A percentile compares a stretch with the other conserved stretches of the same genome.
phyloP scores from a whole-genome alignment of 2,329 filamentous ascomycete genomes.

The Alternaria brassicae region DNA sequence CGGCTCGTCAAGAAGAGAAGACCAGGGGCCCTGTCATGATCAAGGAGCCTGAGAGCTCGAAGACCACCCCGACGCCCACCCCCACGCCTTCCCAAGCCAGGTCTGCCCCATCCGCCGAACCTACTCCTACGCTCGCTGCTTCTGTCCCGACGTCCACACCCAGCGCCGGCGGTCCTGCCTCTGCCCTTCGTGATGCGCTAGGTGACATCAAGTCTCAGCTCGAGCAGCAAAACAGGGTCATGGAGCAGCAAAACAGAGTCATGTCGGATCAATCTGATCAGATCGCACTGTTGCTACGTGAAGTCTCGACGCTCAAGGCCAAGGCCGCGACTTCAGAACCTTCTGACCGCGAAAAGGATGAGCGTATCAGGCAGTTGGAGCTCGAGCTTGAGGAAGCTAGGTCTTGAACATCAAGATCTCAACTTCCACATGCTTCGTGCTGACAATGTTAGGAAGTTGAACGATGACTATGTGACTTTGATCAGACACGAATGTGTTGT shows the following conservation, averaged over 20 bases:
- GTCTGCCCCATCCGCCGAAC: conserved; percentile 44
- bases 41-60: conserved; percentile 56
- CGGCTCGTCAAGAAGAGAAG: conserved; percentile 52
- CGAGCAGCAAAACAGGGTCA: conserved; percentile 77
- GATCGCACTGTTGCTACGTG: conserved; percentile 73
- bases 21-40: conserved; percentile 41
- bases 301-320: conserved; percentile 70
- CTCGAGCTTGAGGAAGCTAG: conserved; percentile 52
- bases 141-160: conserved; percentile 49
- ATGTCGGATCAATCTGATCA: conserved; percentile 80
- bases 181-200: conserved; percentile 69
- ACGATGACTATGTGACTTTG: conserved; percentile 5
- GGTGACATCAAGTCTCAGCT: conserved; percentile 79
- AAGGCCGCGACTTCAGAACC: conserved; percentile 62
- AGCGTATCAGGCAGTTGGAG: conserved; percentile 51
- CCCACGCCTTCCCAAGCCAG: conserved; percentile 44
- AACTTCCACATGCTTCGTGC: neutral
- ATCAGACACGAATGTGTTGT: neutral
- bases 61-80: conserved; percentile 49
- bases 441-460: neutral
- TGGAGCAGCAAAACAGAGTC: conserved; percentile 78
- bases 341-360: conserved; percentile 49
- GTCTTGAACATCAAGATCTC: conserved; percentile 33
- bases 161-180: conserved; percentile 55
- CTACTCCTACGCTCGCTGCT: conserved; percentile 51